A percentile compares a stretch with the other conserved stretches of the same genome.
phyloP scores from a whole-genome alignment of 1,284 basidiomycete genomes.

The Athelia psychrophila region DNA sequence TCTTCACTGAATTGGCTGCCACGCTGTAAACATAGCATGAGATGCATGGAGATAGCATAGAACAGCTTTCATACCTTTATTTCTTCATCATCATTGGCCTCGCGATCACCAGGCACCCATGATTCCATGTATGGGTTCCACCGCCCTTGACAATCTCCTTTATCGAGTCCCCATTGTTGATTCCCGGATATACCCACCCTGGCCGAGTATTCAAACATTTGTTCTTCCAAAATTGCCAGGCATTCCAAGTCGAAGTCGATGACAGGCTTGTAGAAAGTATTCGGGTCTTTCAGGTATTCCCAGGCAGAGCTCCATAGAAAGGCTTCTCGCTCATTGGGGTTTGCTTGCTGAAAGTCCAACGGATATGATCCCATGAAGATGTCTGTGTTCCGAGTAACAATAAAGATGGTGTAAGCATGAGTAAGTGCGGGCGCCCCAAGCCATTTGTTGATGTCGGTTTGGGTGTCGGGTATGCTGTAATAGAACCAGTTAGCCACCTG shows the following conservation, averaged over 20 bases:
- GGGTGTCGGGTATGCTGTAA: not conserved
- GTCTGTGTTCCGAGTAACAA: not conserved
- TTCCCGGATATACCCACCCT: slow-evolving; percentile 16
- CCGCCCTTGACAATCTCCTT: slow-evolving; percentile 10
- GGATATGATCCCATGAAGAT: not conserved
- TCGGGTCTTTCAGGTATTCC: no score
- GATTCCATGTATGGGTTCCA: no score
- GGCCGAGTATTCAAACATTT: slow-evolving; percentile 13
- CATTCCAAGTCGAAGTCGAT: slow-evolving; percentile 14
- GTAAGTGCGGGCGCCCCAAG: not conserved
- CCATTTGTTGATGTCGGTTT: not conserved
- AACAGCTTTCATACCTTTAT: no score
- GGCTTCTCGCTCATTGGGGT: no score
- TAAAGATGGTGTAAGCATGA: not conserved
- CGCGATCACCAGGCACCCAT: no score
- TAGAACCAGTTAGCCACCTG: slow-evolving; percentile 3
- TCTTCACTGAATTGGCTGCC: no score
- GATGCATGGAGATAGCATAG: no score
- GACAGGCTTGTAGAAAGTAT: no score
- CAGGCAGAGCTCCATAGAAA: no score
- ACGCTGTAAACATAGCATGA: no score
- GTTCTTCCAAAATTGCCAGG: slow-evolving; percentile 10
- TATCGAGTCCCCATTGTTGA: slow-evolving; percentile 20
- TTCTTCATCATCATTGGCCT: no score
- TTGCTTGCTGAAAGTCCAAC: no score